Conservation (phyloP, 768 basidiomycete genomes). For the Lepiota subincarnata region DNA sequence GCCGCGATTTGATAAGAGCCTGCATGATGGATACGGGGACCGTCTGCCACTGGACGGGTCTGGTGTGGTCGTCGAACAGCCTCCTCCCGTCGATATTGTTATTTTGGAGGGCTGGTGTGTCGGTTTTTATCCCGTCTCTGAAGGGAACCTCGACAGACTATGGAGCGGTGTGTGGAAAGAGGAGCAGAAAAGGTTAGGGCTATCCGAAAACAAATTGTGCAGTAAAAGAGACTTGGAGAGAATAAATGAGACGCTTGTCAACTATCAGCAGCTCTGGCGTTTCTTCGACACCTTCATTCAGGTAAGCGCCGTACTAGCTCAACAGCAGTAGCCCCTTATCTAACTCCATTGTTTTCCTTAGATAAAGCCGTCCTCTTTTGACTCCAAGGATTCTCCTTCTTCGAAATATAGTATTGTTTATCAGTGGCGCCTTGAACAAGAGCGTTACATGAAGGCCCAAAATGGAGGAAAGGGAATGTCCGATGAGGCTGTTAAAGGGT, state of each 20-base stretch:
- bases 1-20: constrained; percentile 87
- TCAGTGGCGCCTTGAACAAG: constrained; percentile 86
- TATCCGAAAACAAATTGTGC: constrained; percentile 32
- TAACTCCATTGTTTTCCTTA: constrained; percentile 10
- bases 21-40: constrained; percentile 80
- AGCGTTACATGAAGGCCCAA: constrained; percentile 78
- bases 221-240: constrained; percentile 51
- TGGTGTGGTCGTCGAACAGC: constrained; percentile 39
- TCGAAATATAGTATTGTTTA: constrained; percentile 56
- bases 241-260: constrained; percentile 57
- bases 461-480: constrained; percentile 91
- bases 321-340: background rate
- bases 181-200: constrained; percentile 31
- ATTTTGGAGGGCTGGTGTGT: constrained; percentile 96
- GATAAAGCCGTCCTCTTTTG: constrained; percentile 28
- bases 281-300: constrained; percentile 74
- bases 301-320: constrained; percentile 36
- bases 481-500: constrained; percentile 69
- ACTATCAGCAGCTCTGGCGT: constrained; percentile 67
- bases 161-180: constrained; percentile 48
- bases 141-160: constrained; percentile 44
- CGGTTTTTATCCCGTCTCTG: constrained; percentile 69
- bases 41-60: constrained; percentile 44
- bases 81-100: constrained; percentile 61
- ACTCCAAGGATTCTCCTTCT: constrained; percentile 22